Percentiles rank a stretch among this genome's conserved stretches.
phyloP scores from a whole-genome alignment of 2,329 filamentous ascomycete genomes.

The Colletotrichum liriopes region DNA sequence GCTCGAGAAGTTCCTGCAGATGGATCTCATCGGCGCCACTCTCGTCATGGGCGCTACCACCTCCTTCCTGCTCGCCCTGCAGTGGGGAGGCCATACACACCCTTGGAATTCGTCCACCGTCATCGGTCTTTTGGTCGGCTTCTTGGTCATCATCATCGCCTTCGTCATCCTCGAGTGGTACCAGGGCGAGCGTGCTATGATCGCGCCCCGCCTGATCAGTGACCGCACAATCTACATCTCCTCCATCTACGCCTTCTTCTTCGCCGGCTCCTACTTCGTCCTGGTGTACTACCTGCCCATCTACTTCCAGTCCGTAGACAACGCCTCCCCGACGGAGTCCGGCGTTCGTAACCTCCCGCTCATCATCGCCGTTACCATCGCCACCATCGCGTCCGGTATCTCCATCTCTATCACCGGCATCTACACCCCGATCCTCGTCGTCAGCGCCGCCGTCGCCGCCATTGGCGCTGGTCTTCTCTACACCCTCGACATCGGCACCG shows the following conservation, averaged over 20 bases:
- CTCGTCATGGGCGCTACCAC: conserved; percentile 62
- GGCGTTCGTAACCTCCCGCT: conserved; percentile 64
- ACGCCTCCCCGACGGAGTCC: conserved; percentile 55
- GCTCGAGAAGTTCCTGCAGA: conserved; percentile 62
- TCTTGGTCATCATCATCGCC: conserved; percentile 50
- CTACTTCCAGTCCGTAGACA: conserved; percentile 62
- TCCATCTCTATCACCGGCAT: conserved; percentile 57
- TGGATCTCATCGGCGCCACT: conserved; percentile 63
- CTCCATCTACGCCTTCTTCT: conserved; percentile 59
- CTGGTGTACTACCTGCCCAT: conserved; percentile 65
- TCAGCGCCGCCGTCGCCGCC: conserved; percentile 60
- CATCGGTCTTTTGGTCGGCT: conserved; percentile 61
- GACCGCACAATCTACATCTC: conserved; percentile 57
- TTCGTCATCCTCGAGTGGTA: conserved; percentile 58
- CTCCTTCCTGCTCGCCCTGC: conserved; percentile 62
- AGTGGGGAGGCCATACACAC: conserved; percentile 63
- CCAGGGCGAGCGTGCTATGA: conserved; percentile 63
- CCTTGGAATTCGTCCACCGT: conserved; percentile 59
- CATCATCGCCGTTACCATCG: conserved; percentile 60
- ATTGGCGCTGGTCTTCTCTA: conserved; percentile 62
- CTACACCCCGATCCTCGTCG: conserved; percentile 63
- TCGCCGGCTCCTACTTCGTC: conserved; percentile 60
- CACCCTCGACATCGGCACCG: conserved; percentile 56
- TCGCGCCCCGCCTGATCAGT: conserved; percentile 57
- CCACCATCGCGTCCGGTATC: conserved; percentile 57